Base-by-base conservation (phyloP, 306 rosid genomes). In the Styphnolobium japonicum region DNA sequence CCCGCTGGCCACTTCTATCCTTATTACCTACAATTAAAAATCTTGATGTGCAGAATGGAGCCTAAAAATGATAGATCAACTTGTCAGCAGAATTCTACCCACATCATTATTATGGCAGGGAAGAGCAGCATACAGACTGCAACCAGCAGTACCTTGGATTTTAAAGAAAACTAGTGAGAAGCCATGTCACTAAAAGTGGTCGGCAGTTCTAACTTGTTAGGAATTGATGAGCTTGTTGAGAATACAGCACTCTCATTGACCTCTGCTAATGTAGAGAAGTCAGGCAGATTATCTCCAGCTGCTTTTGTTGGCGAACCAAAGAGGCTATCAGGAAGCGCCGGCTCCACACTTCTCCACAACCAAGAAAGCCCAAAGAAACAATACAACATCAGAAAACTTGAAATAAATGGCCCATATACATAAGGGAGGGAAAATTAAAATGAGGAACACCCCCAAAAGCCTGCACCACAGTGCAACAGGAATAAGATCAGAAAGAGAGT, bases 271-370 rank as follows among this genome's bases (percentile, higher is more conserved):
- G 82, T 66, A 22, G 85, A 78, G 66, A 85, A 79, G 39, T 71
- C 74, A 39, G 82, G 19, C 31, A 65, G 71, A 73, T 73, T 23
- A 65, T 74, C 15, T 78, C 86, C 81, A 10, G 85, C 72, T 9
- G 87, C 86, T 46, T 86, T 89, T 66, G 80, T 81, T 37, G 90
- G 92, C 22, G 90, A 89, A 74, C 93, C 84, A 60, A 83, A 90
- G 43, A 87, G 90, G 83, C 79, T 88, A 85, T 90, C 93, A 6
- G 90, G 92, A 82, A 92, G 97, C 68, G 48, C 89, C 83, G 85
- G 82, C 73, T 86, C 93, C 46, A 82, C 62, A 70, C 94, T 92
- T 82, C 58, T 65, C 67, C 83, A 70, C 8, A 10, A 52, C 75
- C 67, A 67, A 11, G 23, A 42, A 29, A 52, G 49, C 45, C 53